These are phyloP conservation scores for Trichoderma koningii DNA, from an alignment of 2,329 filamentous ascomycete species.

Conservation along the genomic window DNA sequence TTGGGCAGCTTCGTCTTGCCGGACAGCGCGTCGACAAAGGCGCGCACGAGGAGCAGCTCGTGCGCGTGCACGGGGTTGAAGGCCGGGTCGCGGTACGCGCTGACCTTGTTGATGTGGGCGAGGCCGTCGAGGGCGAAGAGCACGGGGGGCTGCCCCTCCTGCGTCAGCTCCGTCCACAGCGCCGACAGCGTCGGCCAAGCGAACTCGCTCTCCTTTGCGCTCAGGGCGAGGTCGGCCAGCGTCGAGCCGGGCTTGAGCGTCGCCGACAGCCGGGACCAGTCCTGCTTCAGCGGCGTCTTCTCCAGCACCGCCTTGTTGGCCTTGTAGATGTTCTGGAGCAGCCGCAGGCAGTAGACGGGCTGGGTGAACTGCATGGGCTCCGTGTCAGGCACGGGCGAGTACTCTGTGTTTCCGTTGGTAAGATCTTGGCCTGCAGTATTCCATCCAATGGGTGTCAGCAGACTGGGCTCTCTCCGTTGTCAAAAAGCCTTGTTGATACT, in stretches of 20 bases:
- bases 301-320: conserved; percentile 70
- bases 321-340: conserved; percentile 71
- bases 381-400: conserved; percentile 66
- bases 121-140: conserved; percentile 79
- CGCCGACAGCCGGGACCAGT: conserved; percentile 48
- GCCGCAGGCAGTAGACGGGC: conserved; percentile 71
- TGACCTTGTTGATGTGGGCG: conserved; percentile 76
- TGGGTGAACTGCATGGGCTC: conserved; percentile 70
- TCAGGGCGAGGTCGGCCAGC: conserved; percentile 69
- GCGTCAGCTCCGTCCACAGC: conserved; percentile 74
- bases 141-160: conserved; percentile 58
- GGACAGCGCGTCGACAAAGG: conserved; percentile 73
- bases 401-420: conserved; percentile 77
- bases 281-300: conserved; percentile 47
- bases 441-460: background rate
- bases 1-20: conserved; percentile 62
- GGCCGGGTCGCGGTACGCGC: conserved; percentile 71
- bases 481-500: conserved; percentile 31
- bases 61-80: conserved; percentile 81
- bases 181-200: conserved; percentile 81
- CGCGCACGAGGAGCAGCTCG: conserved; percentile 73
- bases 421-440: conserved; percentile 67
- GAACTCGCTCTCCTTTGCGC: conserved; percentile 71
- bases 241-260: conserved; percentile 56
- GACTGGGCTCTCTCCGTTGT: background rate